Percentiles rank a stretch among this genome's conserved stretches.
These are phyloP conservation scores for Allium fistulosum DNA, from an alignment of 106 monocot genomes.

Conservation along the genomic window DNA sequence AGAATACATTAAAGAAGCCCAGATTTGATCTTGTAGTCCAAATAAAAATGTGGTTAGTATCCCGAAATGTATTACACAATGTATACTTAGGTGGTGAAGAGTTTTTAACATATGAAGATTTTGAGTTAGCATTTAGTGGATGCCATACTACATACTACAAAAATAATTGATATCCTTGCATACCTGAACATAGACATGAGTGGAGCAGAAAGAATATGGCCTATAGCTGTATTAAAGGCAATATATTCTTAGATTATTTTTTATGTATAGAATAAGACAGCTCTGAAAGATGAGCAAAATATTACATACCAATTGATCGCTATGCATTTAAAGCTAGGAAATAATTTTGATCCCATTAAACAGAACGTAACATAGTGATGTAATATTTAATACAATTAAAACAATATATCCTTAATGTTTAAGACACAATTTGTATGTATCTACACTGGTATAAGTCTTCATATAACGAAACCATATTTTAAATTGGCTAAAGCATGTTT, in stretches of 20 bases:
- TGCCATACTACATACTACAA: not conserved
- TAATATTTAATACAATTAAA: not conserved
- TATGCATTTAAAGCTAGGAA: not conserved
- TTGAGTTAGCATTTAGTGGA: conserved; percentile 1
- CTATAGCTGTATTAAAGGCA: no score
- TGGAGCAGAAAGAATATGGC: no score
- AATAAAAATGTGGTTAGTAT: conserved; percentile 44
- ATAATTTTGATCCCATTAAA: not conserved
- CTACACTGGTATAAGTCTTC: not conserved
- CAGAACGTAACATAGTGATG: not conserved
- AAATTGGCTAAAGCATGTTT: not conserved
- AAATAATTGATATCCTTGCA: no score
- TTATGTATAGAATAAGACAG: no score
- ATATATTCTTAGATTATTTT: no score
- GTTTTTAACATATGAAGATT: not conserved
- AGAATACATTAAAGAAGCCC: conserved; percentile 94
- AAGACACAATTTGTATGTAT: not conserved
- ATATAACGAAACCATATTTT: not conserved
- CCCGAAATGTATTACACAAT: not conserved
- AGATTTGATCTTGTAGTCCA: conserved; percentile 22
- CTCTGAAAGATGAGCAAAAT: no score
- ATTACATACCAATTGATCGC: no score
- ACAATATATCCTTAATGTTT: not conserved
- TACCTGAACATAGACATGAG: no score
- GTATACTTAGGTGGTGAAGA: not conserved